Conservation (phyloP, 2,329 filamentous ascomycete genomes). For the Whalleya microplaca region DNA sequence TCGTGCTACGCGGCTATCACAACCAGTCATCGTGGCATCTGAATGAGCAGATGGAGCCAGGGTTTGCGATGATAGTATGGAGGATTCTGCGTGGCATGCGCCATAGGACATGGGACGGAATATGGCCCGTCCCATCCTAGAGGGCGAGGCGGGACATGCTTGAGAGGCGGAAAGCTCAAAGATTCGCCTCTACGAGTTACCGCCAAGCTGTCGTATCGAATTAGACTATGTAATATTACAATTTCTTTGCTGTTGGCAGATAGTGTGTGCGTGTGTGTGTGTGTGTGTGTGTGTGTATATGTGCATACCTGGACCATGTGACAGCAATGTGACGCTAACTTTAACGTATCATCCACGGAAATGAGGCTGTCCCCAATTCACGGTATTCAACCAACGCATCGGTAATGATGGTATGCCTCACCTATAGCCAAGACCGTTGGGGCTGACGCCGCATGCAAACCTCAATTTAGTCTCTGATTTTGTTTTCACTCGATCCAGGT, state of each 20-base stretch:
- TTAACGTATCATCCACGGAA: neutral
- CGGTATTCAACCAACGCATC: neutral
- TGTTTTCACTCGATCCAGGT: slow-evolving; percentile 14
- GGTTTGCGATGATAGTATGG: neutral
- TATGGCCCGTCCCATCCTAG: slow-evolving; percentile 10
- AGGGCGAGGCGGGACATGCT: neutral
- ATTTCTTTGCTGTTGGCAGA: neutral
- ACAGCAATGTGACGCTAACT: neutral
- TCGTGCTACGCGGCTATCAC: slow-evolving; percentile 16
- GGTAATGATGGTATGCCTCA: slow-evolving; percentile 10
- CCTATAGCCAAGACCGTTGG: slow-evolving; percentile 23
- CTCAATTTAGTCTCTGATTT: slow-evolving; percentile 5
- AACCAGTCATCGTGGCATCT: slow-evolving; percentile 20
- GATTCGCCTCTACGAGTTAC: neutral
- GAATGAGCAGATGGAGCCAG: slow-evolving; percentile 22
- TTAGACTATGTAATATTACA: neutral
- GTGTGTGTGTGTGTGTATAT: no score
- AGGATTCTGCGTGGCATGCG: neutral
- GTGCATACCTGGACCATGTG: neutral
- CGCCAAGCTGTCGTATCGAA: neutral
- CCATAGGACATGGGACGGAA: slow-evolving; percentile 17
- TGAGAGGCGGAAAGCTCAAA: neutral
- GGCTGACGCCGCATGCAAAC: slow-evolving; percentile 16
- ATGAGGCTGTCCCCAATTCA: neutral
- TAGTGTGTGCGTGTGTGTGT: neutral